These are phyloP conservation scores for Sporothrix globosa DNA, from an alignment of 2,329 filamentous ascomycete species.

Conservation along the genomic window DNA sequence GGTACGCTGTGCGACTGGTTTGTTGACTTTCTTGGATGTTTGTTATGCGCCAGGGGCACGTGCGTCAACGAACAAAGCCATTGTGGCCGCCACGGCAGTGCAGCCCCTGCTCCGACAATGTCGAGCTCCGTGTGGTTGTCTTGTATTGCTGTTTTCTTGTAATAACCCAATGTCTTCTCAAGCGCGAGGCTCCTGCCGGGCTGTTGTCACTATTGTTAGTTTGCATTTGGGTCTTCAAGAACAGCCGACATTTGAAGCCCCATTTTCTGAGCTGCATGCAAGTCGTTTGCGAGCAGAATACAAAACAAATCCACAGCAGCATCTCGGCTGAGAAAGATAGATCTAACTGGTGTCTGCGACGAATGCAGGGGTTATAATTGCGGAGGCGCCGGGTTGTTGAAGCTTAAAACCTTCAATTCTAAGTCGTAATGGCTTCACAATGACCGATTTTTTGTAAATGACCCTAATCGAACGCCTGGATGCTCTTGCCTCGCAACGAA, in stretches of 20 bases:
- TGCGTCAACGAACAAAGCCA: conserved; percentile 2
- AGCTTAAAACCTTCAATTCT: background rate
- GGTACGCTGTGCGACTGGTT: background rate
- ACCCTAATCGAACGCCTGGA: background rate
- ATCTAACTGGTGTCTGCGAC: background rate
- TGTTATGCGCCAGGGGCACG: background rate
- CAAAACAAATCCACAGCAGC: background rate
- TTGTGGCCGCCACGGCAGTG: background rate
- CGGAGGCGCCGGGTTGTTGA: conserved; percentile 1
- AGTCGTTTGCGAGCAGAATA: background rate
- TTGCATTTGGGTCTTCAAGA: background rate
- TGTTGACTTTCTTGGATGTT: conserved; percentile 5
- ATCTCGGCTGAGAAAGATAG: background rate
- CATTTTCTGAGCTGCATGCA: background rate
- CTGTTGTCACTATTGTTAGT: too few species aligned
- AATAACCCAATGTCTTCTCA: background rate
- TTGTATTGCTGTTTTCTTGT: background rate
- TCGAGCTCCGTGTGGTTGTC: too few species aligned
- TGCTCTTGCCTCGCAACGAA: background rate
- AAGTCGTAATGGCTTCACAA: background rate
- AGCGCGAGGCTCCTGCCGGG: too few species aligned
- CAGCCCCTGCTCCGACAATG: too few species aligned
- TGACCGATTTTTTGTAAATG: background rate
- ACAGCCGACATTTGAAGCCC: background rate
- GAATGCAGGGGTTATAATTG: background rate